Evolutionary conservation across 768 basidiomycete species (phyloP).

Genomic region (Megacollybia marginata): DNA sequence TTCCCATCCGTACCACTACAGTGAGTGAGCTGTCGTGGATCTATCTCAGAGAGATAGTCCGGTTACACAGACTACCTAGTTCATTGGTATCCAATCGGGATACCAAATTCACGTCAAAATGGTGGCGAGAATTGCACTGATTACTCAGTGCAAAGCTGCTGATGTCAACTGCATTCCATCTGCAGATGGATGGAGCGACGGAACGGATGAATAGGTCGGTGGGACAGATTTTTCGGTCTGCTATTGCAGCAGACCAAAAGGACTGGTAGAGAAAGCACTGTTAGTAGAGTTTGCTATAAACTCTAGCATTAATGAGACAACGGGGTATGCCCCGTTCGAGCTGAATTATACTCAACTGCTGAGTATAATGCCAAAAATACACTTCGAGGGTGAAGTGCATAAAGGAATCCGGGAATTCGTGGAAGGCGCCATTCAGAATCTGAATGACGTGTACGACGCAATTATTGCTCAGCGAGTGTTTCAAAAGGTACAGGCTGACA

Average conservation of each 20-base stretch:
- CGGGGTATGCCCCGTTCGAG: conserved; percentile 10
- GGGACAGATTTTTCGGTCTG: conserved; percentile 11
- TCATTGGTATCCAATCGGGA: background rate
- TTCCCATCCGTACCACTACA: conserved; percentile 4
- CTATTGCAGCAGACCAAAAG: conserved; percentile 13
- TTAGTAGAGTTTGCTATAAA: conserved; percentile 17
- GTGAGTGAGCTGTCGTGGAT: conserved; percentile 12
- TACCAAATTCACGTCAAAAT: background rate
- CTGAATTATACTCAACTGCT: conserved; percentile 4
- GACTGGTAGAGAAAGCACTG: conserved; percentile 14
- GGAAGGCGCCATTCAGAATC: conserved; percentile 7
- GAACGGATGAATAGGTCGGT: conserved; percentile 20
- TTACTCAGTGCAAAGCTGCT: conserved; percentile 5
- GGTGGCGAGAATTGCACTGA: background rate
- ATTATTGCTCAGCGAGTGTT: conserved; percentile 17
- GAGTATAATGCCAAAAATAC: background rate
- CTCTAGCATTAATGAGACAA: conserved; percentile 3
- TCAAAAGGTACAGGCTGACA: conserved; percentile 18
- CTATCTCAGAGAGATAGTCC: conserved; percentile 8
- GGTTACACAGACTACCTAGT: conserved; percentile 13
- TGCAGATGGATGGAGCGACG: conserved; percentile 14
- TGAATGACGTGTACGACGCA: conserved; percentile 20
- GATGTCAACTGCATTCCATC: background rate
- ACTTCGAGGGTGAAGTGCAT: background rate
- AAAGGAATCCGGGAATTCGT: conserved; percentile 12